A percentile compares a stretch with the other conserved stretches of the same genome.
Evolutionary conservation across 176 grass and related monocot genomes (phyloP).

Genomic region (Elymus sibiricus): DNA sequence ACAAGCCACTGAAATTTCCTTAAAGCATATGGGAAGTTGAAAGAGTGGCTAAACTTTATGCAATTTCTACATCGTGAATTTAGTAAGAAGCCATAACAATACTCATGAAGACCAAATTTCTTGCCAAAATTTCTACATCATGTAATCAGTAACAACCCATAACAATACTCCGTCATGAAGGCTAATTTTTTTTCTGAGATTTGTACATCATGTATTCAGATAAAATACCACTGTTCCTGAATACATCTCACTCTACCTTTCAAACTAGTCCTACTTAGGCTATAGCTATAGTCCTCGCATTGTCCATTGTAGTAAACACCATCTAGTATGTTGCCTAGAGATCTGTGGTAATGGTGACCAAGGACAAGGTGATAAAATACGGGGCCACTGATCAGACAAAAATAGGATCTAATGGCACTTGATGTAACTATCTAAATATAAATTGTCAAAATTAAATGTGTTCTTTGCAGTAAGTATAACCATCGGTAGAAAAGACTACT

Average conservation of each 20-base stretch:
- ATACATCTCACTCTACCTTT: background rate
- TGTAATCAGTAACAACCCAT: conserved; percentile 5
- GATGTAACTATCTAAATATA: background rate
- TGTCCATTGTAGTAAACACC: background rate
- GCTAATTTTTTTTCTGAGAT: background rate
- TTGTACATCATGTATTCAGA: background rate
- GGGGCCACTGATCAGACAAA: background rate
- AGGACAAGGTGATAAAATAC: background rate
- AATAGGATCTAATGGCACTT: background rate
- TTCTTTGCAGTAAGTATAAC: background rate
- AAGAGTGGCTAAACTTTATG: background rate
- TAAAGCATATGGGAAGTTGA: background rate
- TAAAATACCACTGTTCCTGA: background rate
- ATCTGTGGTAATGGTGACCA: background rate
- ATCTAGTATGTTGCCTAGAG: background rate
- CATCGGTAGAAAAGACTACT: background rate
- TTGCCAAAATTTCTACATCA: background rate
- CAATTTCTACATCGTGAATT: background rate
- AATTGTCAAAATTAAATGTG: background rate
- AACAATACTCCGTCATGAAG: background rate
- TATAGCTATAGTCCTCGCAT: background rate
- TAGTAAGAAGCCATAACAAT: background rate
- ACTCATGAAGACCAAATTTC: background rate
- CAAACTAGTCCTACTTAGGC: background rate
- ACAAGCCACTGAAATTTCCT: background rate